Evolutionary conservation across 352 stramenopile species (phyloP).

Genomic region (Thalassiosira hispida): DNA sequence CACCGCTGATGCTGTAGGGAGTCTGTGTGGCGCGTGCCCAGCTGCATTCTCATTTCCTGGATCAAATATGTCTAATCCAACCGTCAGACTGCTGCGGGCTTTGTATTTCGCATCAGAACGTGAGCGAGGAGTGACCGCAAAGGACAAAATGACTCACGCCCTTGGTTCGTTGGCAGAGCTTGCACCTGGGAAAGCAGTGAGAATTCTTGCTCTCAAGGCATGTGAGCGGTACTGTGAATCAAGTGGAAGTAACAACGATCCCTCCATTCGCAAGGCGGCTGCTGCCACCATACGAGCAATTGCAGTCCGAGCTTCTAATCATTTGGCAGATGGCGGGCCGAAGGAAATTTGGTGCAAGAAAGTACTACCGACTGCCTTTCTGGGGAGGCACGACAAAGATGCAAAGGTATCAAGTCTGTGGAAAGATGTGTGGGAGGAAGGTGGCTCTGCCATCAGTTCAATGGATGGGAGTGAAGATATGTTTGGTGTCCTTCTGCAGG

Average conservation of each 20-base stretch:
- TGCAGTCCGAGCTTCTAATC: conserved; percentile 67
- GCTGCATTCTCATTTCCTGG: conserved; percentile 67
- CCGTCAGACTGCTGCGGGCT: conserved; percentile 73
- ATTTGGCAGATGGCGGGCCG: conserved; percentile 74
- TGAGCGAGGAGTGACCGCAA: conserved; percentile 70
- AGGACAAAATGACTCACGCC: conserved; percentile 80
- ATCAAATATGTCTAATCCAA: conserved; percentile 61
- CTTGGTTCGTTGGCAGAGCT: conserved; percentile 75
- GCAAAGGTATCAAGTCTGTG: conserved; percentile 64
- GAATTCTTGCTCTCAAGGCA: conserved; percentile 63
- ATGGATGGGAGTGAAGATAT: conserved; percentile 30
- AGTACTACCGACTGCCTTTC: conserved; percentile 75
- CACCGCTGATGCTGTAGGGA: conserved; percentile 72
- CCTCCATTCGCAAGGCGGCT: conserved; percentile 61
- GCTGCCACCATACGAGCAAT: conserved; percentile 76
- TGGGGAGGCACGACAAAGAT: conserved; percentile 79
- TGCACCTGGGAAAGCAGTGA: conserved; percentile 66
- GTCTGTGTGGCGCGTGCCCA: conserved; percentile 66
- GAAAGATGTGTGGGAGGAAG: conserved; percentile 85
- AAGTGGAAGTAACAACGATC: conserved; percentile 78
- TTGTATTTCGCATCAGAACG: conserved; percentile 79
- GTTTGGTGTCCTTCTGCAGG: conserved; percentile 67
- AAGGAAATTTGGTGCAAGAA: conserved; percentile 75
- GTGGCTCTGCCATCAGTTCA: conserved; percentile 45
- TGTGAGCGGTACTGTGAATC: conserved; percentile 76